Evolutionary conservation across 2,329 filamentous ascomycete genomes (phyloP).

Genomic region (Ophidiomyces ophidiicola): DNA sequence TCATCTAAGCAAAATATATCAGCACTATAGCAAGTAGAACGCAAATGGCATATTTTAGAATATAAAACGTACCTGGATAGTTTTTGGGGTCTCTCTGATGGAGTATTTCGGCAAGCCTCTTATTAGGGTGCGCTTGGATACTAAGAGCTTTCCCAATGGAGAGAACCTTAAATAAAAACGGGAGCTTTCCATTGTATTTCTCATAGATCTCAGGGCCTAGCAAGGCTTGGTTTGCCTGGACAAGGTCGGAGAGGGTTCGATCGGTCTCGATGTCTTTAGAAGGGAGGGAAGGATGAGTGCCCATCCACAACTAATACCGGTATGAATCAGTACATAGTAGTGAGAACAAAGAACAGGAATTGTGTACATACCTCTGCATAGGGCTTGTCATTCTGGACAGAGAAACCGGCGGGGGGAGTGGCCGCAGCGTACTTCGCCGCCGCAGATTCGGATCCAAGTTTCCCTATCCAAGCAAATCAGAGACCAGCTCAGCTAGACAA

Average conservation of each 20-base stretch:
- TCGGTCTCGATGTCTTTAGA: constrained; percentile 79
- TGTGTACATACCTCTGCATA: constrained; percentile 66
- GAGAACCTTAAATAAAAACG: constrained; percentile 95
- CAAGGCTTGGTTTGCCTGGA: constrained; percentile 73
- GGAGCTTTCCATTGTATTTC: constrained; percentile 69
- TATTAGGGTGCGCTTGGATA: constrained; percentile 94
- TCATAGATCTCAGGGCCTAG: constrained; percentile 61
- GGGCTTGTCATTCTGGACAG: constrained; percentile 72
- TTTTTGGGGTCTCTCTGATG: constrained; percentile 80
- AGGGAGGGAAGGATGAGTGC: constrained; percentile 89
- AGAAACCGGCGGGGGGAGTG: constrained; percentile 61
- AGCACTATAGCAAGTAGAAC: background rate
- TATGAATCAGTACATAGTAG: constrained; percentile 13
- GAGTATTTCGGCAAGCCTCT: constrained; percentile 79
- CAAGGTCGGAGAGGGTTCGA: constrained; percentile 72
- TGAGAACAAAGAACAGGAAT: background rate
- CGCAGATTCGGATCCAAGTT: constrained; percentile 74
- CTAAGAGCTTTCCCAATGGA: constrained; percentile 92
- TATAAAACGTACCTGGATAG: constrained; percentile 52
- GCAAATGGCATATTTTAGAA: background rate
- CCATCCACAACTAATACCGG: constrained; percentile 78
- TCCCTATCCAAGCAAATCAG: constrained; percentile 43
- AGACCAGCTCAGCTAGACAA: constrained; percentile 19
- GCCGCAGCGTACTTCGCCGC: constrained; percentile 83
- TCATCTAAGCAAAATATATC: constrained; percentile 48